A percentile compares a stretch with the other conserved stretches of the same genome.
phyloP scores from a whole-genome alignment of 2,329 filamentous ascomycete species.

The Huntiella savannae region DNA sequence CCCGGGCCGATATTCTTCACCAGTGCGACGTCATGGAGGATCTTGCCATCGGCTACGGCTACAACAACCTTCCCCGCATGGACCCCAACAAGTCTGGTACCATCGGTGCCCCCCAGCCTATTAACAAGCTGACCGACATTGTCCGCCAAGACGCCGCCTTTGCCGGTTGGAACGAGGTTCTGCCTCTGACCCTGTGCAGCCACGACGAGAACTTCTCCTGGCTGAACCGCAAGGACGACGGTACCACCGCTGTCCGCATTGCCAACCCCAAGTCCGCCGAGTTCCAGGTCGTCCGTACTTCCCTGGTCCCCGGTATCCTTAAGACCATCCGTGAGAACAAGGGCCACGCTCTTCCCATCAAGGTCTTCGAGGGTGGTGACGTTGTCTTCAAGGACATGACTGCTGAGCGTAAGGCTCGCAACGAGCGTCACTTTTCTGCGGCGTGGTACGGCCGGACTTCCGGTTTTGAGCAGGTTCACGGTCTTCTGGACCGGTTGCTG shows the following conservation, averaged over 20 bases:
- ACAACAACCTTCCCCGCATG: slow-evolving; percentile 80
- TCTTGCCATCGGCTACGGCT: slow-evolving; percentile 87
- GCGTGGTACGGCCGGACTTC: slow-evolving; percentile 87
- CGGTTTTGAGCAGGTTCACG: slow-evolving; percentile 91
- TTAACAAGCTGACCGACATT: slow-evolving; percentile 93
- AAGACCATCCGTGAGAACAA: slow-evolving; percentile 94
- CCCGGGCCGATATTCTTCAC: slow-evolving; percentile 84
- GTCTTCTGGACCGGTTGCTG: slow-evolving; percentile 78
- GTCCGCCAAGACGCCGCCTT: slow-evolving; percentile 76
- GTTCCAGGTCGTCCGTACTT: slow-evolving; percentile 84
- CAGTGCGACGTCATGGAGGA: slow-evolving; percentile 99
- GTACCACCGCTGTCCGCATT: slow-evolving; percentile 62
- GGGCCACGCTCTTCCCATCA: slow-evolving; percentile 70
- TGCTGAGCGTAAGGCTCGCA: slow-evolving; percentile 69
- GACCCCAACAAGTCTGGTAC: slow-evolving; percentile 75
- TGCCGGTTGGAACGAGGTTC: slow-evolving; percentile 89
- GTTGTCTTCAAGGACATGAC: slow-evolving; percentile 76
- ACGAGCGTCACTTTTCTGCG: slow-evolving; percentile 90
- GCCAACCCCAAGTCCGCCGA: slow-evolving; percentile 86
- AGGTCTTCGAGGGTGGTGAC: slow-evolving; percentile 81
- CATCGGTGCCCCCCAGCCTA: slow-evolving; percentile 65
- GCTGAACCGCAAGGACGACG: slow-evolving; percentile 80
- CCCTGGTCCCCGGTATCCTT: slow-evolving; percentile 65
- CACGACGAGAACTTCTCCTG: slow-evolving; percentile 96
- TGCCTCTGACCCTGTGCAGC: slow-evolving; percentile 90